A percentile compares a stretch with the other conserved stretches of the same genome.
phyloP scores from a whole-genome alignment of 1,284 basidiomycete genomes.

The Anthracocystis walkeri region DNA sequence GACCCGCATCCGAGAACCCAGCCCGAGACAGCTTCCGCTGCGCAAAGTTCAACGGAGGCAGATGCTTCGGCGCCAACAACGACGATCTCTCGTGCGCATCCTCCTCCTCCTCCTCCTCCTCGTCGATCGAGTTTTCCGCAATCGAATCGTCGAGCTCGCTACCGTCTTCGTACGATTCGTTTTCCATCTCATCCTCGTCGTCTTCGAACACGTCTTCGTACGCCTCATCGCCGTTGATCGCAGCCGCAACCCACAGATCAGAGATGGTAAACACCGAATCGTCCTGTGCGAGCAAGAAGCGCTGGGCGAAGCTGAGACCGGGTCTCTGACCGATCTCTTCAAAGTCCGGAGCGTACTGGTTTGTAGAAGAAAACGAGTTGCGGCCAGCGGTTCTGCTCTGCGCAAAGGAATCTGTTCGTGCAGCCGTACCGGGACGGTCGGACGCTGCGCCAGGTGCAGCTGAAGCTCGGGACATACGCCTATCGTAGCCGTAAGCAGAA shows the following conservation, averaged over 20 bases:
- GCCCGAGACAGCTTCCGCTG: slow-evolving; percentile 50
- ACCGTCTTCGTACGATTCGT: slow-evolving; percentile 27
- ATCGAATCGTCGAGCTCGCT: slow-evolving; percentile 65
- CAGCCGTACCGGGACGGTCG: neutral
- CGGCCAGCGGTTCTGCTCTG: slow-evolving; percentile 31
- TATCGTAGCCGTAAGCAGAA: slow-evolving; percentile 58
- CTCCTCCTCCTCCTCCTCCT: slow-evolving; percentile 42
- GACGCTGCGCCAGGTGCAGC: slow-evolving; percentile 12
- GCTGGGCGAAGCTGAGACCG: slow-evolving; percentile 77
- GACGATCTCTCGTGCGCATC: slow-evolving; percentile 36
- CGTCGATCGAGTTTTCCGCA: slow-evolving; percentile 38
- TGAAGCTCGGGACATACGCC: slow-evolving; percentile 29
- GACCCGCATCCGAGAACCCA: slow-evolving; percentile 38
- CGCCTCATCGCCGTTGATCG: slow-evolving; percentile 84
- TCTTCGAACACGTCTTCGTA: slow-evolving; percentile 71
- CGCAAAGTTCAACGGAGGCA: slow-evolving; percentile 65
- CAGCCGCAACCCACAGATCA: slow-evolving; percentile 91
- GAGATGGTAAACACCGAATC: slow-evolving; percentile 88
- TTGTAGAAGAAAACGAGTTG: slow-evolving; percentile 37
- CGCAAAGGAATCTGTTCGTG: slow-evolving; percentile 27
- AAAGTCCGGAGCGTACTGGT: slow-evolving; percentile 63
- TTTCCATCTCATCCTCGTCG: slow-evolving; percentile 73
- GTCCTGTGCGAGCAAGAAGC: slow-evolving; percentile 78
- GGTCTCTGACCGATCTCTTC: slow-evolving; percentile 56
- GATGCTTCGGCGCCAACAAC: slow-evolving; percentile 48